These are phyloP conservation scores for Conticribra weissflogii DNA, from an alignment of 108 stramenopile genomes.

Conservation along the genomic window DNA sequence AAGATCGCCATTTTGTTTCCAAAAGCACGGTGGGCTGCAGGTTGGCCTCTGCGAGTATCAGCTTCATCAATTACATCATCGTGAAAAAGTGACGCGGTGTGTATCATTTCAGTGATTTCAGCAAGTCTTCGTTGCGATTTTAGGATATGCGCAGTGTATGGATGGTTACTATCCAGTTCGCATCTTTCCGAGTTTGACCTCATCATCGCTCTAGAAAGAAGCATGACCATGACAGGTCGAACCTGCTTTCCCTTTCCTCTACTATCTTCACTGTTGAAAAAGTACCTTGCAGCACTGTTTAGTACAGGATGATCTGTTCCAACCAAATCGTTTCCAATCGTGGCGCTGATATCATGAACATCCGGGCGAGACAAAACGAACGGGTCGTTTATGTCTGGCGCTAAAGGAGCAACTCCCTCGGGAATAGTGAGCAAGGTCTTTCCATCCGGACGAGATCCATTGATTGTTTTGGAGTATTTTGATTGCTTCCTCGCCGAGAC, in stretches of 20 bases:
- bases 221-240: constrained; percentile 87
- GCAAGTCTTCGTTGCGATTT: constrained; percentile 92
- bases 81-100: constrained; percentile 96
- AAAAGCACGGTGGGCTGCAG: constrained; percentile 92
- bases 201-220: constrained; percentile 77
- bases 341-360: constrained; percentile 68
- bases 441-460: constrained; percentile 8
- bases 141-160: constrained; percentile 24
- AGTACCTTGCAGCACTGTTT: constrained; percentile 82
- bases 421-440: constrained; percentile 51
- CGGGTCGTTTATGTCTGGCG: constrained; percentile 63
- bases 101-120: constrained; percentile 99
- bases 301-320: constrained; percentile 87
- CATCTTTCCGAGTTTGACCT: constrained; percentile 36
- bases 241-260: constrained; percentile 79
- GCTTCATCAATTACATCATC: constrained; percentile 99
- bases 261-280: constrained; percentile 72
- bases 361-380: constrained; percentile 66
- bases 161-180: constrained; percentile 14
- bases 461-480: constrained; percentile 1
- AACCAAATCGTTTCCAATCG: constrained; percentile 79
- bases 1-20: constrained; percentile 99
- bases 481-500: constrained; percentile 45
- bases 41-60: constrained; percentile 91
- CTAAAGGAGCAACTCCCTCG: constrained; percentile 46